Percentiles rank a stretch among this genome's conserved stretches.
phyloP scores from a whole-genome alignment of 1,284 basidiomycete species.

The Melanopsichium pennsylvanicum region DNA sequence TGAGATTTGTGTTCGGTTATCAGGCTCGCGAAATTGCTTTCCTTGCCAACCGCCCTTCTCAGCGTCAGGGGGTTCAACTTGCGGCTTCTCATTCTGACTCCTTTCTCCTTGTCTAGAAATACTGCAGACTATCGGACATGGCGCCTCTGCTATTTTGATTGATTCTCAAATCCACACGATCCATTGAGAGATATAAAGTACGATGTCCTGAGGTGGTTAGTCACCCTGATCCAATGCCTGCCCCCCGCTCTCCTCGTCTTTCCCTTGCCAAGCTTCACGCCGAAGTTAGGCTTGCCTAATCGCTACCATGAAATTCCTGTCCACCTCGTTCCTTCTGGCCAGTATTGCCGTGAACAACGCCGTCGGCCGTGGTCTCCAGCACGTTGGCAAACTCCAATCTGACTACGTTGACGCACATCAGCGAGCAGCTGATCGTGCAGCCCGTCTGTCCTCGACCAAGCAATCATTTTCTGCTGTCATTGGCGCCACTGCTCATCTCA shows the following conservation, averaged over 20 bases:
- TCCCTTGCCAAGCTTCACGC: background rate
- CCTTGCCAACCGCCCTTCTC: too few relatives aligned
- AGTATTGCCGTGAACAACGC: slow-evolving; percentile 25
- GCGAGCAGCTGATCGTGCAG: slow-evolving; percentile 18
- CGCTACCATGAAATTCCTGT: slow-evolving; percentile 36
- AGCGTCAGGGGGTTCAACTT: too few relatives aligned
- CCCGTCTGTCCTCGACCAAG: slow-evolving; percentile 15
- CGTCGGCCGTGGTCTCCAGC: slow-evolving; percentile 32
- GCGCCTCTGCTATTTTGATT: too few relatives aligned
- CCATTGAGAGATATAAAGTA: too few relatives aligned
- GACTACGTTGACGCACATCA: slow-evolving; percentile 25
- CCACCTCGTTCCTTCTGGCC: slow-evolving; percentile 17
- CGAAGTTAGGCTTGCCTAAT: slow-evolving; percentile 6
- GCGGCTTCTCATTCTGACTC: too few relatives aligned
- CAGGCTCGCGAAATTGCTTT: too few relatives aligned
- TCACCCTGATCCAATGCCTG: too few relatives aligned
- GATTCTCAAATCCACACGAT: too few relatives aligned
- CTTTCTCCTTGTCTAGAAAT: too few relatives aligned
- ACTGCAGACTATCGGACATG: too few relatives aligned
- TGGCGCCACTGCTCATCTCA: slow-evolving; percentile 18
- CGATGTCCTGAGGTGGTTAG: too few relatives aligned
- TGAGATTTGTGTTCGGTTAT: too few relatives aligned
- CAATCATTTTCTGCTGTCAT: slow-evolving; percentile 11
- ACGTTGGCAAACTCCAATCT: slow-evolving; percentile 34
- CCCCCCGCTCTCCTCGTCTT: background rate